Evolutionary conservation across 1,139 yeast species (phyloP).

Genomic region (Kodamaea ohmeri): DNA sequence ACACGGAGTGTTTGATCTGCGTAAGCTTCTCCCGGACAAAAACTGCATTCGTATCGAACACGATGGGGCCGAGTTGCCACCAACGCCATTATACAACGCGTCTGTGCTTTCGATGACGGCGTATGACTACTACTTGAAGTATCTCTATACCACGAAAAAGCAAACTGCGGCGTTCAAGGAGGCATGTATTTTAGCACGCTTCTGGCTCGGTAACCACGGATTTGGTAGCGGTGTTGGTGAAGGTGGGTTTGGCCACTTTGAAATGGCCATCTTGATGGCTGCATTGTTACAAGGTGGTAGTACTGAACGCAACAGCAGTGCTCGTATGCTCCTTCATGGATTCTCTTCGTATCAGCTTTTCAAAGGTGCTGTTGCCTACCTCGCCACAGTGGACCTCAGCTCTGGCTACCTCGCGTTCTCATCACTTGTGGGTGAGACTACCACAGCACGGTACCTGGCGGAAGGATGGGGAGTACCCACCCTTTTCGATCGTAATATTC

Average conservation of each 20-base stretch:
- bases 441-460: conserved; percentile 47
- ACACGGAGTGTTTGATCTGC: conserved; percentile 63
- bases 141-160: conserved; percentile 70
- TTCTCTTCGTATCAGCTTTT: conserved; percentile 90
- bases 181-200: conserved; percentile 81
- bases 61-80: conserved; percentile 49
- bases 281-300: conserved; percentile 87
- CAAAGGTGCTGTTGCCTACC: conserved; percentile 77
- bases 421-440: conserved; percentile 51
- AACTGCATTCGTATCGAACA: conserved; percentile 72
- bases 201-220: conserved; percentile 90
- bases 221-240: conserved; percentile 57
- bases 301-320: conserved; percentile 48
- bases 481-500: conserved; percentile 69
- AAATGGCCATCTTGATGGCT: conserved; percentile 78
- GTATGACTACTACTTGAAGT: conserved; percentile 68
- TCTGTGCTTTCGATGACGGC: conserved; percentile 69
- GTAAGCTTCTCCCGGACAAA: conserved; percentile 74
- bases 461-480: conserved; percentile 71
- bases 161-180: conserved; percentile 82
- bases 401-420: conserved; percentile 67
- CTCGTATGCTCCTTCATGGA: conserved; percentile 78
- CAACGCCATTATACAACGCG: conserved; percentile 85
- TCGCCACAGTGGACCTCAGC: conserved; percentile 73
- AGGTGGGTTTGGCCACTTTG: conserved; percentile 93